Percentiles rank a stretch among this genome's conserved stretches.
Evolutionary conservation across 108 stramenopile species (phyloP).

Genomic region (Bacterosira constricta): DNA sequence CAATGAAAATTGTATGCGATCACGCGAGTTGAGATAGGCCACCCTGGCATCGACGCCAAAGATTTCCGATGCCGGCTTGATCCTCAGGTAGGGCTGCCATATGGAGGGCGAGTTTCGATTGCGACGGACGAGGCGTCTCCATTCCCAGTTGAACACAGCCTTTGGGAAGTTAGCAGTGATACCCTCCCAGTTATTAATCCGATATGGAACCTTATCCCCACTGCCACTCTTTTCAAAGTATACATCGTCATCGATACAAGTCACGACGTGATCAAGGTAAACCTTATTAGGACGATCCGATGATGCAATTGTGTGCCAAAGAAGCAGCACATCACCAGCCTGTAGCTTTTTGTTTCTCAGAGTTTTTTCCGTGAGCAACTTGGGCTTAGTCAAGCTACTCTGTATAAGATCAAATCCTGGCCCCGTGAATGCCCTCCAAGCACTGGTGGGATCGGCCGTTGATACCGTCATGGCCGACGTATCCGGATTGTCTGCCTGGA

Average conservation of each 20-base stretch:
- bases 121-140: conserved; percentile 30
- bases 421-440: conserved; percentile 32
- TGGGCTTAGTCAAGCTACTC: conserved; percentile 12
- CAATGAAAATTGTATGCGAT: conserved; percentile 5
- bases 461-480: conserved; percentile 32
- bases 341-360: conserved; percentile 23
- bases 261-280: conserved; percentile 46
- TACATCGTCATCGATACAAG: conserved; percentile 39
- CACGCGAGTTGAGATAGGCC: no score
- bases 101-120: neutral
- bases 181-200: conserved; percentile 36
- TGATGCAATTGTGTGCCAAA: conserved; percentile 40
- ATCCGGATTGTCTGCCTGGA: conserved; percentile 45
- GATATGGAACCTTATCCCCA: conserved; percentile 44
- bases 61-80: conserved; percentile 24
- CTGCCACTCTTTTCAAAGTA: conserved; percentile 46
- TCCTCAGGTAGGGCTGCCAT: neutral
- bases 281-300: conserved; percentile 7
- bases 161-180: conserved; percentile 29
- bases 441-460: conserved; percentile 27
- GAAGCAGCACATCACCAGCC: conserved; percentile 38
- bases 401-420: conserved; percentile 40
- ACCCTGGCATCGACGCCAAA: conserved; percentile 38
- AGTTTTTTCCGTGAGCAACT: conserved; percentile 9
- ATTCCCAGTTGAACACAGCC: conserved; percentile 40